Base-by-base conservation (phyloP, 257 asterid genomes). In the Solanum appendiculatum region DNA sequence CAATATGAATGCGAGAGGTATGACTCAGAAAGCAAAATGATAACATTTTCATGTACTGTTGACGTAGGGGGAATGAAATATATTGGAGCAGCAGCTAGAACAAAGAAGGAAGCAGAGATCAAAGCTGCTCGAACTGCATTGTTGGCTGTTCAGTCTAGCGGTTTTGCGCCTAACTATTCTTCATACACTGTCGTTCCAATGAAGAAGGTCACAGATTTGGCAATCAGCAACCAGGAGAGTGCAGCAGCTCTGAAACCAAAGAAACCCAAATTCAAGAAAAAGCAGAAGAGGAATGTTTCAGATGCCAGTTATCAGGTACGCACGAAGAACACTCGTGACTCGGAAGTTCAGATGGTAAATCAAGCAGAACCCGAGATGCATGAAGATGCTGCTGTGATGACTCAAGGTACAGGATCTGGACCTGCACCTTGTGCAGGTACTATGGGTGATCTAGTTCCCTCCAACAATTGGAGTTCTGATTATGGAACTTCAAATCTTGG, bases 71-170 rank as follows among this genome's bases (percentile, higher is more conserved):
- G 96, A 48, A 95, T 92, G 63, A 93, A 89, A 56, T 96, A 97
- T 73, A 92, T 97, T 5, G 99, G 99, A 74, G 98, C 93, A 86
- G 89, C 95, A 77, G 95, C 99, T 40, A 88, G 89, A 90, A 92
- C 98, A 27, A 97, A 96, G 89, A 97, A 95, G 89, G 98, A 95
- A 88, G 99, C 99, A 39, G 99, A 95, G 90, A 93, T 93, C 46
- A 97, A 97, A 92, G 99, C 98, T 87, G 99, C 99, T 13, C 85
- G 99, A 83, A 96, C 98, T n/a, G 99, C 98, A 60, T 85, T 96
- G 90, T 74, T 95, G 87, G 99, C 99, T 88, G 94, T 97, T 86
- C 94, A 94, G 90, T 91, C 96, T 72, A 91, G 90, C 37, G 77
- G 86, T 15, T 89, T 93, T n/a, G 63, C 23, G 75, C 66, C 93